A percentile compares a stretch with the other conserved stretches of the same genome.
phyloP scores from a whole-genome alignment of 169 alveolate species.

The Neospora caninum region DNA sequence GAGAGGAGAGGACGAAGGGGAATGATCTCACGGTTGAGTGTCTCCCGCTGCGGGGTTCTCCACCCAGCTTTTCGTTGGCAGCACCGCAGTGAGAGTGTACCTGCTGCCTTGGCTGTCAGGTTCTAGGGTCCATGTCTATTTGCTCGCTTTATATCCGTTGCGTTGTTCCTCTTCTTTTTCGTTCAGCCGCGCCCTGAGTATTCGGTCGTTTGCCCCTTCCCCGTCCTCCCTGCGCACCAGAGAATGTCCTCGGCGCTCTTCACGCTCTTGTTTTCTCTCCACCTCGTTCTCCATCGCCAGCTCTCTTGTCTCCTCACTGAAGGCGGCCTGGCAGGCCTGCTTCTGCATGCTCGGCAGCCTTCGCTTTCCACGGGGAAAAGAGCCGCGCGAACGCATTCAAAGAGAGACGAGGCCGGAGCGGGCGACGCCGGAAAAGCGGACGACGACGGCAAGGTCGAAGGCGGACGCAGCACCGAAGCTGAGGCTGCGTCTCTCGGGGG shows the following conservation, averaged over 20 bases:
- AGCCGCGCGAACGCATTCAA: too few species aligned
- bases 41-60: too few species aligned
- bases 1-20: neutral
- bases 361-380: neutral
- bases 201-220: neutral
- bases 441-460: too few species aligned
- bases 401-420: too few species aligned
- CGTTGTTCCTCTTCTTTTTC: neutral
- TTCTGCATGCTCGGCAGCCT: neutral
- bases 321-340: neutral
- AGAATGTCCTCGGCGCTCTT: neutral
- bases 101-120: neutral
- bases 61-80: too few species aligned
- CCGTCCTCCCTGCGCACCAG: slow-evolving; percentile 1
- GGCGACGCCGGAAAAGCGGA: too few species aligned
- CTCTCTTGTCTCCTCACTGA: neutral
- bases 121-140: neutral
- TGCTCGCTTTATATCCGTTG: neutral
- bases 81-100: neutral
- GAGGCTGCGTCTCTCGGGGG: too few species aligned
- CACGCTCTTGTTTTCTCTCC: neutral
- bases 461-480: too few species aligned
- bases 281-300: neutral
- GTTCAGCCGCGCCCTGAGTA: slow-evolving; percentile 45
- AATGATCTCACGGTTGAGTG: neutral